phyloP scores from a whole-genome alignment of 257 asterid species.

The Solanum verrucosum region DNA sequence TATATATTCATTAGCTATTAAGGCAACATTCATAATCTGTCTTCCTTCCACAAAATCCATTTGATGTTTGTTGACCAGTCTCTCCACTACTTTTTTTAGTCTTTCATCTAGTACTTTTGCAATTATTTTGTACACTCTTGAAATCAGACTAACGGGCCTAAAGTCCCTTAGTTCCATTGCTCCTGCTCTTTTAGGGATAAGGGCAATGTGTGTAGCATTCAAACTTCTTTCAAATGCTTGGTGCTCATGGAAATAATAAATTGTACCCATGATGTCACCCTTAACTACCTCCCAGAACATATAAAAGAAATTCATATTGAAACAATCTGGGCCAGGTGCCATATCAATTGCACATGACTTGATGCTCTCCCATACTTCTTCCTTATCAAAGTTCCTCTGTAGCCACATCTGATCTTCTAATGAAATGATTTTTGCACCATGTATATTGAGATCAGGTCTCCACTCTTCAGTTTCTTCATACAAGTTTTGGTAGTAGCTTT shows the following conservation, averaged over 20 bases:
- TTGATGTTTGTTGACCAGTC: background rate
- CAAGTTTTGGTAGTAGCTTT: background rate
- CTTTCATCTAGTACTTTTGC: background rate
- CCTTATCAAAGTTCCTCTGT: background rate
- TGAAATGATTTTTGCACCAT: background rate
- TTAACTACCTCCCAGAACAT: background rate
- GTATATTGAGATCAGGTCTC: background rate
- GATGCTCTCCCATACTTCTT: background rate
- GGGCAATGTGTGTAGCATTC: background rate
- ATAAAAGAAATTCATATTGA: background rate
- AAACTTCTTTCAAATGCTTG: background rate
- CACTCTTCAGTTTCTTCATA: background rate
- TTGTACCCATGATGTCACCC: background rate
- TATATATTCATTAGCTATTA: background rate
- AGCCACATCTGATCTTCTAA: background rate
- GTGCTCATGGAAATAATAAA: background rate
- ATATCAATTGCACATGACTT: background rate
- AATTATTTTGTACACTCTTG: background rate
- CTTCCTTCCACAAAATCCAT: background rate
- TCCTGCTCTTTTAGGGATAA: background rate
- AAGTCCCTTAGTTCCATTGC: background rate
- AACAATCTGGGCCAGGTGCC: background rate
- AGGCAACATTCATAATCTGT: background rate
- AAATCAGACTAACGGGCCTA: background rate
- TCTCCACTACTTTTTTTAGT: background rate